Evolutionary conservation across 805 yeast species (phyloP).

Genomic region (Maudiozyma serrabonitensis): DNA sequence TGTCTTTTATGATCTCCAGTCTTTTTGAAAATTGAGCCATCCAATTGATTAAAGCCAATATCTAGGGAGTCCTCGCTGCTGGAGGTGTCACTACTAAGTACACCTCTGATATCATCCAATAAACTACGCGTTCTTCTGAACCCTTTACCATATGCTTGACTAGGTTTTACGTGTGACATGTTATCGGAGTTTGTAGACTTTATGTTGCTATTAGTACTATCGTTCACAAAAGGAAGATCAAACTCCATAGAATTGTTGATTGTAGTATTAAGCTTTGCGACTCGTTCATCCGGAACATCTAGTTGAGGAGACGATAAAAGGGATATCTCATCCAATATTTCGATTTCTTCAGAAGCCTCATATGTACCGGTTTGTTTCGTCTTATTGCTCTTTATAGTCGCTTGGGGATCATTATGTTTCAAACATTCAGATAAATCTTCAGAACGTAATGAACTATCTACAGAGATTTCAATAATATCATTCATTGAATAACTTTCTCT

Average conservation of each 20-base stretch:
- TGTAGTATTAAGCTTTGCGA: neutral
- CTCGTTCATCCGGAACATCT: neutral
- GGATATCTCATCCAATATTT: neutral
- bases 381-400: neutral
- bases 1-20: neutral
- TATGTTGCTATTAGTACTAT: neutral
- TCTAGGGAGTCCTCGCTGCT: neutral
- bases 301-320: neutral
- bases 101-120: neutral
- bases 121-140: neutral
- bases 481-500: neutral
- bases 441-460: neutral
- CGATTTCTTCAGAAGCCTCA: neutral
- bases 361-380: neutral
- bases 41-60: too few species aligned
- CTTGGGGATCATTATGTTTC: too few species aligned
- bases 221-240: neutral
- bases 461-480: conserved; percentile 5
- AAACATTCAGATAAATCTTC: neutral
- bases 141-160: neutral
- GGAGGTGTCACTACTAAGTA: neutral
- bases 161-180: neutral
- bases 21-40: neutral
- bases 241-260: neutral
- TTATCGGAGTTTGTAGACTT: neutral